Conservation (phyloP, 495 filamentous ascomycete species). For the Podospora conica region DNA sequence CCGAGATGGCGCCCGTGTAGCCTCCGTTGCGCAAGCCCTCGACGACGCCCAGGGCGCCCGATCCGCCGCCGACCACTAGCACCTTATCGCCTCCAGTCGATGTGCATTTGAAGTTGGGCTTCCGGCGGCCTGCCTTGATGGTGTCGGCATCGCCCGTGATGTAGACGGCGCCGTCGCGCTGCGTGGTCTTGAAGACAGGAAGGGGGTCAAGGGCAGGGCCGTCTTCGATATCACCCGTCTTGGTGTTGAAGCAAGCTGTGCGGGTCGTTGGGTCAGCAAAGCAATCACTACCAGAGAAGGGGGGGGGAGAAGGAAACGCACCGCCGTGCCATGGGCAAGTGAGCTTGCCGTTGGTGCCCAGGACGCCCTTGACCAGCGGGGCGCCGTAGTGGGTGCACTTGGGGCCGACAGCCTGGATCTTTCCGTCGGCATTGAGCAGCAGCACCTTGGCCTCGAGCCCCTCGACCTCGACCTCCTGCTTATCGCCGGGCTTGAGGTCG, state of each 20-base stretch:
- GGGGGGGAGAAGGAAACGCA: constrained; percentile 32
- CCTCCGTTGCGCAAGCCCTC: constrained; percentile 77
- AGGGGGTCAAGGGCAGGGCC: constrained; percentile 82
- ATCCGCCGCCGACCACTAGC: constrained; percentile 85
- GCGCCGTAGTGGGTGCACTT: constrained; percentile 93
- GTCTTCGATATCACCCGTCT: constrained; percentile 90
- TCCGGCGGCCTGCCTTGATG: constrained; percentile 71
- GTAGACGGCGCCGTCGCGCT: constrained; percentile 77
- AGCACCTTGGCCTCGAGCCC: constrained; percentile 84
- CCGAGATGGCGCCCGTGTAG: constrained; percentile 73
- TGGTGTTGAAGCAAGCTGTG: constrained; percentile 81
- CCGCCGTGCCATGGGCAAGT: constrained; percentile 96
- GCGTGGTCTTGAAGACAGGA: constrained; percentile 67
- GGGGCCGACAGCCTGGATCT: constrained; percentile 71
- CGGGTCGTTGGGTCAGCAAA: constrained; percentile 11
- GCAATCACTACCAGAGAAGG: background rate
- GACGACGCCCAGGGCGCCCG: constrained; percentile 69
- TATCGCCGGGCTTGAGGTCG: constrained; percentile 69
- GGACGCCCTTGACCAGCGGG: constrained; percentile 74
- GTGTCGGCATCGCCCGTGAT: constrained; percentile 70
- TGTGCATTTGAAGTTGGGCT: constrained; percentile 65
- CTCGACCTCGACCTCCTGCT: constrained; percentile 83
- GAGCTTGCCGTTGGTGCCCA: constrained; percentile 73
- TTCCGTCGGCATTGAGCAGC: constrained; percentile 66
- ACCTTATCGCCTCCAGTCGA: constrained; percentile 57